Evolutionary conservation across 441 rosid species (phyloP).

Genomic region (Raphanus hybrid): DNA sequence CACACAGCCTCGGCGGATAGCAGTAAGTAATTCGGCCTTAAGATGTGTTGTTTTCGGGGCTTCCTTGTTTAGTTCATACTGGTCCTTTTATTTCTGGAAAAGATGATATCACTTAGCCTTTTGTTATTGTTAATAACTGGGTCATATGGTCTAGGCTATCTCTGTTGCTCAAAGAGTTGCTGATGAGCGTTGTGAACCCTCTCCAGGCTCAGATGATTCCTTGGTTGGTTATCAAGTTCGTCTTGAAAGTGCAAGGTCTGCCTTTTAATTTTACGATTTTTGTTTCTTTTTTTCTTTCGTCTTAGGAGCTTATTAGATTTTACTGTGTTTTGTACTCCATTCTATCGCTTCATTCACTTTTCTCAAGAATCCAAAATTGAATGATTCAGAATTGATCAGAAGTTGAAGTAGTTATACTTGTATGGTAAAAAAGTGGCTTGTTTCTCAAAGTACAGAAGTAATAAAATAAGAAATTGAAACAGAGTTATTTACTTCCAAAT

Average conservation of each 20-base stretch:
- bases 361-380: not conserved
- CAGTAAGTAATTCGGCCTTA: constrained; percentile 55
- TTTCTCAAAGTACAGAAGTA: constrained; percentile 17
- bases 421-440: constrained; percentile 20
- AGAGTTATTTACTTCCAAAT: constrained; percentile 8
- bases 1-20: constrained; percentile 95
- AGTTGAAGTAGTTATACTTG: constrained; percentile 22
- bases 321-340: not conserved
- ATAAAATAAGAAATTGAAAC: not conserved
- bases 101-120: constrained; percentile 15
- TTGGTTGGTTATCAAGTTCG: constrained; percentile 99
- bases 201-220: constrained; percentile 84
- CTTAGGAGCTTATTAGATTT: not conserved
- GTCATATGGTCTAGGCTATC: constrained; percentile 70
- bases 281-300: not conserved
- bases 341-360: constrained; percentile 9
- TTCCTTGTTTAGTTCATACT: constrained; percentile 19
- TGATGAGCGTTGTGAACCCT: constrained; percentile 90
- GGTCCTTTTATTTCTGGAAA: constrained; percentile 23
- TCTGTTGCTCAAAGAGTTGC: constrained; percentile 98
- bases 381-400: not conserved
- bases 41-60: constrained; percentile 16
- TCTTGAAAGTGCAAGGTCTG: constrained; percentile 88
- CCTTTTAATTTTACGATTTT: constrained; percentile 26
- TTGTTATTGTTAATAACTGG: constrained; percentile 30